Percentiles rank a stretch among this genome's conserved stretches.
These are phyloP conservation scores for Fraxinus ornus DNA, from an alignment of 305 asterid genomes.

Conservation along the genomic window DNA sequence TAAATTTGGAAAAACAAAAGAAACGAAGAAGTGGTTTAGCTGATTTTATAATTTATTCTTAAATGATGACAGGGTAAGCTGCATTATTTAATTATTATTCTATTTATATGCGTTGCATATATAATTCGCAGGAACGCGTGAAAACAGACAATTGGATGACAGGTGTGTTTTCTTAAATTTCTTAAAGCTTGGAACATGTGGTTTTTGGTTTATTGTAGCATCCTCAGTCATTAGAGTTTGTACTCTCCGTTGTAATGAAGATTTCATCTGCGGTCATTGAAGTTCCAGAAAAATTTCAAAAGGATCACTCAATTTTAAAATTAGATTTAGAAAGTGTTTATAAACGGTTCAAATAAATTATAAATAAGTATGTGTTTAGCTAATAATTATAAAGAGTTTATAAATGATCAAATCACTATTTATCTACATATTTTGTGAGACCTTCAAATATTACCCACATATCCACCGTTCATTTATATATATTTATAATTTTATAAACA, in stretches of 20 bases:
- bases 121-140: neutral
- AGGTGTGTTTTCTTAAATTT: neutral
- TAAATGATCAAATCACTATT: too few relatives aligned
- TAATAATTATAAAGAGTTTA: too few relatives aligned
- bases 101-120: neutral
- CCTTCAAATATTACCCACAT: too few relatives aligned
- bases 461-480: too few relatives aligned
- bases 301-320: neutral
- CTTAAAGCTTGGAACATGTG: neutral
- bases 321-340: neutral
- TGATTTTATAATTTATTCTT: constrained; percentile 7
- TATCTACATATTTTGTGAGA: too few relatives aligned
- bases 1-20: constrained; percentile 2
- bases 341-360: neutral
- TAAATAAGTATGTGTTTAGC: too few relatives aligned
- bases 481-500: too few relatives aligned
- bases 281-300: neutral
- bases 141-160: neutral
- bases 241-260: neutral
- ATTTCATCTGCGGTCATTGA: neutral
- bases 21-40: neutral
- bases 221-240: neutral
- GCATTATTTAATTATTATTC: neutral
- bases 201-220: too few relatives aligned
- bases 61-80: neutral